Percentiles rank a stretch among this genome's conserved stretches.
phyloP scores from a whole-genome alignment of 768 basidiomycete genomes.

The Leccinellum luteum region DNA sequence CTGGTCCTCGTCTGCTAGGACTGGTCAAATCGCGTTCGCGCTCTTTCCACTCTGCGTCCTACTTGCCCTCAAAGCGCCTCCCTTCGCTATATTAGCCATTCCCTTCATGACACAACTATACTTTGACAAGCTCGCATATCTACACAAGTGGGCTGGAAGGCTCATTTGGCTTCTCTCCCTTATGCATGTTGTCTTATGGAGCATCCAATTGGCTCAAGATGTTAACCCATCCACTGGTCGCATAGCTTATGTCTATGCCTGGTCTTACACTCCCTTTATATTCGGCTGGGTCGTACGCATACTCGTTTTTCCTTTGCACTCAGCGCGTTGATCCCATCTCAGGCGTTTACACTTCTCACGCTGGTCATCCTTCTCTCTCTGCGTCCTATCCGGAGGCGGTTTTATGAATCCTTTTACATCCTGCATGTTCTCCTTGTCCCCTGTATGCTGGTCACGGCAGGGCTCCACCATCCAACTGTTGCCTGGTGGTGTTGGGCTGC shows the following conservation, averaged over 20 bases:
- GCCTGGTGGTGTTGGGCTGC: slow-evolving; percentile 70
- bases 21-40: slow-evolving; percentile 70
- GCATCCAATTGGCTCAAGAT: slow-evolving; percentile 59
- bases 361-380: slow-evolving; percentile 52
- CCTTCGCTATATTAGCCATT: slow-evolving; percentile 69
- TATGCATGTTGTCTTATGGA: slow-evolving; percentile 67
- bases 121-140: slow-evolving; percentile 70
- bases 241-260: slow-evolving; percentile 49
- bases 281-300: slow-evolving; percentile 55
- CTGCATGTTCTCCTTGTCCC: slow-evolving; percentile 63
- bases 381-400: slow-evolving; percentile 46
- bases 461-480: slow-evolving; percentile 64
- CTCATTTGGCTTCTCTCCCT: slow-evolving; percentile 63
- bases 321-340: slow-evolving; percentile 2
- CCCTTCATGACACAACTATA: slow-evolving; percentile 60
- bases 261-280: slow-evolving; percentile 58
- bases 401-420: slow-evolving; percentile 66
- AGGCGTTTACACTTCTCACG: slow-evolving; percentile 60
- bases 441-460: slow-evolving; percentile 55
- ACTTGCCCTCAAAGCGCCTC: slow-evolving; percentile 67
- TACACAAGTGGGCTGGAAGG: slow-evolving; percentile 72
- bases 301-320: slow-evolving; percentile 5
- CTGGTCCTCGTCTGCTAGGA: slow-evolving; percentile 69
- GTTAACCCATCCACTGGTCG: slow-evolving; percentile 40
- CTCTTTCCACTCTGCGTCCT: slow-evolving; percentile 68